A percentile compares a stretch with the other conserved stretches of the same genome.
These are phyloP conservation scores for Globisporangium recalcitrans DNA, from an alignment of 352 stramenopile species.

Conservation along the genomic window DNA sequence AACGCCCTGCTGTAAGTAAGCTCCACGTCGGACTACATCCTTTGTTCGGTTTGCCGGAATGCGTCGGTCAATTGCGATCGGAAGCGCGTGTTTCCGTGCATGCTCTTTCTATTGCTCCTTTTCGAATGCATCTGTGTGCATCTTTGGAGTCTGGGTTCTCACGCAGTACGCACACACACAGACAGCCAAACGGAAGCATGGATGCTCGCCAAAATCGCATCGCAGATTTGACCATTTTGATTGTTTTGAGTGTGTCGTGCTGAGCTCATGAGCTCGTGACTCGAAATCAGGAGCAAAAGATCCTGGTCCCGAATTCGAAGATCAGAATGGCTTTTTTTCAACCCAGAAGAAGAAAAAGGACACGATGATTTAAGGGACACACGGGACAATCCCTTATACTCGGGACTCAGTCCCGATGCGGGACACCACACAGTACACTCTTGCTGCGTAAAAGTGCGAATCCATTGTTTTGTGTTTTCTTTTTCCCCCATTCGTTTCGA, in stretches of 20 bases:
- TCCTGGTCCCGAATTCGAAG: neutral
- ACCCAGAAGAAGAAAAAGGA: neutral
- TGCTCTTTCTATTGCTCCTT: neutral
- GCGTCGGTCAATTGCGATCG: too few relatives aligned
- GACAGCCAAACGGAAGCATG: too few relatives aligned
- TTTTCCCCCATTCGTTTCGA: conserved; percentile 11
- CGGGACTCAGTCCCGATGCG: neutral
- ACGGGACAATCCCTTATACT: neutral
- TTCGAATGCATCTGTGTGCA: neutral
- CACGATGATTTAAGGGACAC: neutral
- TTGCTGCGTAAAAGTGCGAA: neutral
- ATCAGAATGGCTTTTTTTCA: conserved; percentile 2
- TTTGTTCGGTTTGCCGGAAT: neutral
- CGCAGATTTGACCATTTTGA: neutral
- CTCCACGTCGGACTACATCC: neutral
- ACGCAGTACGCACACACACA: neutral
- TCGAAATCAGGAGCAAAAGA: conserved; percentile 1
- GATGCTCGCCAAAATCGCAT: too few relatives aligned
- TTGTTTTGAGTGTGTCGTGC: neutral
- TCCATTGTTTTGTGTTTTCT: neutral
- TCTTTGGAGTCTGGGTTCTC: too few relatives aligned
- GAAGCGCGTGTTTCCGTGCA: too few relatives aligned
- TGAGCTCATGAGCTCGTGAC: too few relatives aligned
- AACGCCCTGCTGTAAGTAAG: neutral
- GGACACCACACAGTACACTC: neutral